Percentiles rank a stretch among this genome's conserved stretches.
Evolutionary conservation across 1,284 basidiomycete species (phyloP).

Genomic region (Ceratobasidium sp.): DNA sequence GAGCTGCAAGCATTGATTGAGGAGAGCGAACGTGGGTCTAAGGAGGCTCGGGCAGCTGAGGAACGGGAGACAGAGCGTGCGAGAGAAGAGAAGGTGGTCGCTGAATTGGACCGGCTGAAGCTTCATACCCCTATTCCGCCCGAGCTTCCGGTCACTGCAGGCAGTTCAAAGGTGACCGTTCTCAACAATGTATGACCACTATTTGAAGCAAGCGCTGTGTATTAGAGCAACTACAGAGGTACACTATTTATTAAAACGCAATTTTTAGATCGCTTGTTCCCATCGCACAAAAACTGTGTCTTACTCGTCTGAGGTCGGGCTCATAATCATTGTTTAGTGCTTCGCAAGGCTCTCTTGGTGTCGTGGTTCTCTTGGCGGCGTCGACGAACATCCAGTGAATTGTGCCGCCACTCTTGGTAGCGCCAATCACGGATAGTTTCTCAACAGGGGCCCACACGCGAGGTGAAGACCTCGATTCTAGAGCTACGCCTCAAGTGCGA

Average conservation of each 20-base stretch:
- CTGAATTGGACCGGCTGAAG: conserved; percentile 35
- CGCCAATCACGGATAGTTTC: no score
- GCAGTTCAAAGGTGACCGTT: neutral
- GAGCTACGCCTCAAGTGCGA: no score
- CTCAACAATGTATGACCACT: neutral
- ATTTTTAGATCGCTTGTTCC: neutral
- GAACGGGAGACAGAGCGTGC: conserved; percentile 53
- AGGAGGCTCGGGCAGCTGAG: conserved; percentile 61
- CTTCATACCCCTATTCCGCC: conserved; percentile 43
- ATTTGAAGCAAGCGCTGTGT: neutral
- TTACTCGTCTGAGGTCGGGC: no score
- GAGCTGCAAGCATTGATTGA: conserved; percentile 59
- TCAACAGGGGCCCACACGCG: no score
- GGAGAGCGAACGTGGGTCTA: conserved; percentile 51
- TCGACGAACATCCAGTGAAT: no score
- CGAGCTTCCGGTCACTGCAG: conserved; percentile 13
- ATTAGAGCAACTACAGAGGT: neutral
- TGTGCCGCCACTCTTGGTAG: no score
- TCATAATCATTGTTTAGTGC: no score
- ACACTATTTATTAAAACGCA: conserved; percentile 13
- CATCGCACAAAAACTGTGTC: no score
- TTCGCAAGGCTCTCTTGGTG: no score
- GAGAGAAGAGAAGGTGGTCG: conserved; percentile 31
- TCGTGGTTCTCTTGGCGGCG: no score
- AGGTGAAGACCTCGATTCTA: no score